Percentiles rank a stretch among this genome's conserved stretches.
phyloP scores from a whole-genome alignment of 2,329 filamentous ascomycete genomes.

The Tolypocladium guangdongense region DNA sequence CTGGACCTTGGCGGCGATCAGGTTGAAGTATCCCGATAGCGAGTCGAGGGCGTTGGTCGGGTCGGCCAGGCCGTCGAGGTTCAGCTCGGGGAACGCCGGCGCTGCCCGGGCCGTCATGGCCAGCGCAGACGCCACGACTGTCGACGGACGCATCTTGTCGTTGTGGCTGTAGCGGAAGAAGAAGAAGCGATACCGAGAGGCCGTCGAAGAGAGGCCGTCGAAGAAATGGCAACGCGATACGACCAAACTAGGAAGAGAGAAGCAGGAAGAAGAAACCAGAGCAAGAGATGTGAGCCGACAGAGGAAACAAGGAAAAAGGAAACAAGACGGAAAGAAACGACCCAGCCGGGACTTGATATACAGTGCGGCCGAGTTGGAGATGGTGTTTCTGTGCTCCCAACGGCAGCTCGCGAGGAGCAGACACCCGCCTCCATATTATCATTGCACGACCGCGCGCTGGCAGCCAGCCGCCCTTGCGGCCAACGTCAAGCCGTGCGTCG shows the following conservation, averaged over 20 bases:
- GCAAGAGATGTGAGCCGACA: not conserved
- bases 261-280: not conserved
- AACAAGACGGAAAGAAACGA: not conserved
- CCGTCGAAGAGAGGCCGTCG: not conserved
- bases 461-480: not conserved
- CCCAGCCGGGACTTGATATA: not conserved
- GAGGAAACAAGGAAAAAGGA: not conserved
- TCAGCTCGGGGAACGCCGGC: slow-evolving; percentile 27
- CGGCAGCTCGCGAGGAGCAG: not conserved
- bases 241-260: not conserved
- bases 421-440: not conserved
- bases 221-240: not conserved
- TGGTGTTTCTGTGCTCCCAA: not conserved
- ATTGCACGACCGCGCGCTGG: not conserved
- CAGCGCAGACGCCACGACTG: slow-evolving; percentile 33
- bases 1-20: slow-evolving; percentile 44
- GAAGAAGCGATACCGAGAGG: slow-evolving; percentile 6
- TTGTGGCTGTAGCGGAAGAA: not conserved
- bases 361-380: not conserved
- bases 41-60: slow-evolving; percentile 29
- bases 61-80: slow-evolving; percentile 23
- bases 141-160: slow-evolving; percentile 38
- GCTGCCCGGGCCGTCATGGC: slow-evolving; percentile 34
- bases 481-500: not conserved
- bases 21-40: slow-evolving; percentile 51